Conservation (phyloP, 1,284 basidiomycete genomes). For the Cutaneotrichosporon cavernicola region DNA sequence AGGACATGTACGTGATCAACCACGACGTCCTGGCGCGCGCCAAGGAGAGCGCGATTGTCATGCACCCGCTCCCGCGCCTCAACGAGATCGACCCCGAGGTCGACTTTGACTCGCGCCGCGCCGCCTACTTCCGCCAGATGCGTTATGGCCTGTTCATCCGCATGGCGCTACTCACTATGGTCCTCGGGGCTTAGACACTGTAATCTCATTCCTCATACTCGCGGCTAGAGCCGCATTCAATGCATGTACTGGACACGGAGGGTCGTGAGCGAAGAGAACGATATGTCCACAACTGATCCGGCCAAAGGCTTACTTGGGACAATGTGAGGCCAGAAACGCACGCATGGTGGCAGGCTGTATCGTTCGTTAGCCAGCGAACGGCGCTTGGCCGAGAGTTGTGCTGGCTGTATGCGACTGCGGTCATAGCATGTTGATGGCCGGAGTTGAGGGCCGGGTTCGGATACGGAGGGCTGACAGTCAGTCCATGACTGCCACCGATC, state of each 20-base stretch:
- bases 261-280: too few relatives aligned
- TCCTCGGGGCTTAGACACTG: constrained; percentile 56
- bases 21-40: constrained; percentile 87
- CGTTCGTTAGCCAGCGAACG: too few relatives aligned
- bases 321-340: too few relatives aligned
- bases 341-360: too few relatives aligned
- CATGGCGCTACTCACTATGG: constrained; percentile 71
- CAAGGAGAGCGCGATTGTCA: constrained; percentile 95
- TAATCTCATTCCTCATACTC: neutral
- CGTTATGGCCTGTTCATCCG: constrained; percentile 91
- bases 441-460: too few relatives aligned
- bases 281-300: too few relatives aligned
- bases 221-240: constrained; percentile 3
- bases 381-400: too few relatives aligned
- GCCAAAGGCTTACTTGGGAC: too few relatives aligned
- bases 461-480: too few relatives aligned
- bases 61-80: constrained; percentile 94
- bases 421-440: too few relatives aligned
- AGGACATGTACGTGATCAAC: constrained; percentile 90
- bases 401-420: too few relatives aligned
- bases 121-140: constrained; percentile 99
- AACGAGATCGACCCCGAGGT: constrained; percentile 99
- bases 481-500: too few relatives aligned
- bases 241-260: constrained; percentile 1
- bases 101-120: constrained; percentile 90